Conservation (phyloP, 2,329 filamentous ascomycete species). For the Cercospora brassicicola region DNA sequence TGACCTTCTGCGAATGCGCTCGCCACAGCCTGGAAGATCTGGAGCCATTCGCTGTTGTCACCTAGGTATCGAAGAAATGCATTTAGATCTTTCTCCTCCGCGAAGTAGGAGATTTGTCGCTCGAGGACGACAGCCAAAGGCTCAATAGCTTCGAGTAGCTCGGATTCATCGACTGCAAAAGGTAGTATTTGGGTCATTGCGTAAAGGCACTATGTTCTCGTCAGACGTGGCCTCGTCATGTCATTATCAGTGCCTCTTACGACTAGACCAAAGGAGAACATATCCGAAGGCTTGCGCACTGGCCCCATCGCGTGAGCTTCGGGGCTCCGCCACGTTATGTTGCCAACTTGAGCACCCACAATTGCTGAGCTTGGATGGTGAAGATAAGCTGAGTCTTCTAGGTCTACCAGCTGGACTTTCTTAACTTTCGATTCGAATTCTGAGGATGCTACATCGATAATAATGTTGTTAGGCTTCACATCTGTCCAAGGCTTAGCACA, state of each 20-base stretch:
- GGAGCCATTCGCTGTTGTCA: constrained; percentile 44
- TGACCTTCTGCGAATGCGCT: constrained; percentile 45
- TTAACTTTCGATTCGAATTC: no score
- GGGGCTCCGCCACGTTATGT: neutral
- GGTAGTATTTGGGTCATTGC: constrained; percentile 22
- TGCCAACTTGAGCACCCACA: neutral
- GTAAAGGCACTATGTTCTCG: no score
- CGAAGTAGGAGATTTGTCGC: constrained; percentile 52
- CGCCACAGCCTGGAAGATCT: constrained; percentile 42
- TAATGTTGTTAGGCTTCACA: no score
- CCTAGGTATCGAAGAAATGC: constrained; percentile 36
- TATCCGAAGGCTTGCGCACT: neutral
- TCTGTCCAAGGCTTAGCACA: no score
- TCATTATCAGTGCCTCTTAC: no score
- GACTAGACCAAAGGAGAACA: neutral
- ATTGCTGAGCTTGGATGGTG: neutral
- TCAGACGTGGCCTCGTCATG: no score
- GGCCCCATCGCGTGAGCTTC: neutral
- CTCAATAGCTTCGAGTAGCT: no score
- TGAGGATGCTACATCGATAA: no score
- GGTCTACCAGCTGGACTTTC: no score
- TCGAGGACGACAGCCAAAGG: constrained; percentile 39
- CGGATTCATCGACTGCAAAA: no score
- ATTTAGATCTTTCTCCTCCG: constrained; percentile 44
- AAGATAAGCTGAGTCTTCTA: neutral